Evolutionary conservation across 1,284 basidiomycete genomes (phyloP).

Genomic region (Stygiomarasmius scandens): DNA sequence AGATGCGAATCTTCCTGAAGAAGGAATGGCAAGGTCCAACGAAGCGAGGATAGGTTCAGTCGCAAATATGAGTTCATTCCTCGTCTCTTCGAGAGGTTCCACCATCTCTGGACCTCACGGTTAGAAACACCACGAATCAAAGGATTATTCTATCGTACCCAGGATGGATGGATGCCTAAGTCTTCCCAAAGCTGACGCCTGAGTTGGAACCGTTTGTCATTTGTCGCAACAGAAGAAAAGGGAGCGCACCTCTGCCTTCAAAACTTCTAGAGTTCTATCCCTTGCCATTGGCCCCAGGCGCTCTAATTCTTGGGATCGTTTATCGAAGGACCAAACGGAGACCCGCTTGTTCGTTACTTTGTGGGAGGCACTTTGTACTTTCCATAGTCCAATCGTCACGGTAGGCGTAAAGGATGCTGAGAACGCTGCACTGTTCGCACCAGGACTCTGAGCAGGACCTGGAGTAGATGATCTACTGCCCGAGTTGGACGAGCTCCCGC

Average conservation of each 20-base stretch:
- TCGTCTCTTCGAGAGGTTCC: slow-evolving; percentile 95
- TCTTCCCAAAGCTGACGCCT: slow-evolving; percentile 87
- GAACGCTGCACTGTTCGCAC: slow-evolving; percentile 32
- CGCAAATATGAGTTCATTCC: slow-evolving; percentile 88
- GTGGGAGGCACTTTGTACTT: slow-evolving; percentile 80
- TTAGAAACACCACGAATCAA: background rate
- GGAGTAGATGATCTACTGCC: slow-evolving; percentile 67
- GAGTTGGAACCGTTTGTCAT: slow-evolving; percentile 15
- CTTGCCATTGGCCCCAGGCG: slow-evolving; percentile 60
- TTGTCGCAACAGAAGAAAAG: slow-evolving; percentile 9
- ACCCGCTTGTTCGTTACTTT: slow-evolving; percentile 88
- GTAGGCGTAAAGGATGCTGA: slow-evolving; percentile 51
- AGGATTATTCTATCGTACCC: slow-evolving; percentile 45
- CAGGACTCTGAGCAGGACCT: slow-evolving; percentile 48
- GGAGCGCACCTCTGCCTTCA: slow-evolving; percentile 82
- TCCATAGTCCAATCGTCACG: slow-evolving; percentile 85
- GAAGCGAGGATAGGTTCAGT: slow-evolving; percentile 88
- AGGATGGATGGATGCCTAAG: slow-evolving; percentile 94
- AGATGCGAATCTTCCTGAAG: slow-evolving; percentile 54
- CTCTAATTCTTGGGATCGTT: slow-evolving; percentile 75
- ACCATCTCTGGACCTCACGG: slow-evolving; percentile 75
- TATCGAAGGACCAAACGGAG: slow-evolving; percentile 89
- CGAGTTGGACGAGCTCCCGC: slow-evolving; percentile 34
- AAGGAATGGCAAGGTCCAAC: slow-evolving; percentile 73
- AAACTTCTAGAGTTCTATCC: slow-evolving; percentile 77